A percentile compares a stretch with the other conserved stretches of the same genome.
Evolutionary conservation across 2,329 filamentous ascomycete species (phyloP).

Genomic region (Akanthomyces dipterigenus): DNA sequence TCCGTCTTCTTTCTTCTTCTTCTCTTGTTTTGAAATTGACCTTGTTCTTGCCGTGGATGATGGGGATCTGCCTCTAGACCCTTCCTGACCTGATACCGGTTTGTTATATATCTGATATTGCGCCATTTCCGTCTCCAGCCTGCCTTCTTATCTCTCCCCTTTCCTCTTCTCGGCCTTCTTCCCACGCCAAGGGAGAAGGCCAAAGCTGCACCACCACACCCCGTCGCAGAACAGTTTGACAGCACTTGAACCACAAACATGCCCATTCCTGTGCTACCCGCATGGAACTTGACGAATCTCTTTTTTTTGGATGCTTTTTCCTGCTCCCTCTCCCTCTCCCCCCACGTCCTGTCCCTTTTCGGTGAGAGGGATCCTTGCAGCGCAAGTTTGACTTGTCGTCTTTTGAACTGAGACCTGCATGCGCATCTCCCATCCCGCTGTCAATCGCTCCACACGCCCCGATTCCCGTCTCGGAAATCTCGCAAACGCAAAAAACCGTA

Average conservation of each 20-base stretch:
- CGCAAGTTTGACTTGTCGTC: slow-evolving; percentile 5
- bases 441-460: not conserved
- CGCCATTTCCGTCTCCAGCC: not conserved
- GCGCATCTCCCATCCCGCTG: too few species aligned
- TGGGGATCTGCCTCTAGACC: too few species aligned
- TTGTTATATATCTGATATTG: not conserved
- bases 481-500: not conserved
- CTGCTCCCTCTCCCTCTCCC: too few species aligned
- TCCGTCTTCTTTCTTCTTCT: not conserved
- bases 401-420: not conserved
- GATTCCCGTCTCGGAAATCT: not conserved
- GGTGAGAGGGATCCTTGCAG: too few species aligned
- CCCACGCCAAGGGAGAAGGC: not conserved
- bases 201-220: not conserved
- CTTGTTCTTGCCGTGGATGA: too few species aligned
- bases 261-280: not conserved
- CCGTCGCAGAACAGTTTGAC: not conserved
- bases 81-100: too few species aligned
- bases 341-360: too few species aligned
- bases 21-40: too few species aligned
- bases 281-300: not conserved
- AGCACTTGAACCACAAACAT: not conserved
- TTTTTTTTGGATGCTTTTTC: not conserved
- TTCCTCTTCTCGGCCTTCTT: not conserved
- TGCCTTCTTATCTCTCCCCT: not conserved